Base-by-base conservation (phyloP, 257 asterid species). In the Coffea eugenioides region DNA sequence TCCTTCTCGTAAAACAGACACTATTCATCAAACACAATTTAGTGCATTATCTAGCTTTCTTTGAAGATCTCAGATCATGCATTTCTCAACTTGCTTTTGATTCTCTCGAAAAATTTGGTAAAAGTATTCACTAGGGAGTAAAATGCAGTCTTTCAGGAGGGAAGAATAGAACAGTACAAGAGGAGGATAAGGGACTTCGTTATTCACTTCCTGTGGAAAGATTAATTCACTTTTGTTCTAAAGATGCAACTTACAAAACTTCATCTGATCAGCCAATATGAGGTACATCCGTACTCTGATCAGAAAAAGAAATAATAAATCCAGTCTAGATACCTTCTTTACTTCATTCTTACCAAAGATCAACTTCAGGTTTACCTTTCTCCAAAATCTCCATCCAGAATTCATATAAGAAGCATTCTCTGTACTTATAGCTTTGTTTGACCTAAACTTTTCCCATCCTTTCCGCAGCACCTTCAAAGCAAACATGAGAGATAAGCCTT, bases 401-500 rank as follows among this genome's bases (percentile, higher is more conserved):
- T 62, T 18, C 46, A 41, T n/a, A 56, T 43, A n/a, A 23, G 66
- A 23, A 18, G 64, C 20, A 31, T 46, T 3, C 41, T 49, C 23
- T 43, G 45, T 21, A 36, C 16, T 80, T 56, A 65, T 41, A 54
- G 45, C 49, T 73, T 66, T 11, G 71, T 36, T 69, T 45, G 72
- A 72, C 79, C 70, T 12, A 46, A 39, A 3, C 59, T 68, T 59
- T 82, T 80, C 39, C 77, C 79, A 64, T 89, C 96, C 86, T 91
- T 91, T 71, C 94, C 97, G 72, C 97, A 92, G 87, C 97, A 92
- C 91, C 97, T 92, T 73, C 51, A 83, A 41, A 81, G 69, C 34
- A 68, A 80, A 66, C 48, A 70, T 16, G 54, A 82, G 67, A 23
- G 52, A 77, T 31, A 31, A 31, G 31, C 31, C 31, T 31, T 31